phyloP scores from a whole-genome alignment of 768 basidiomycete species.

The Vararia minispora region DNA sequence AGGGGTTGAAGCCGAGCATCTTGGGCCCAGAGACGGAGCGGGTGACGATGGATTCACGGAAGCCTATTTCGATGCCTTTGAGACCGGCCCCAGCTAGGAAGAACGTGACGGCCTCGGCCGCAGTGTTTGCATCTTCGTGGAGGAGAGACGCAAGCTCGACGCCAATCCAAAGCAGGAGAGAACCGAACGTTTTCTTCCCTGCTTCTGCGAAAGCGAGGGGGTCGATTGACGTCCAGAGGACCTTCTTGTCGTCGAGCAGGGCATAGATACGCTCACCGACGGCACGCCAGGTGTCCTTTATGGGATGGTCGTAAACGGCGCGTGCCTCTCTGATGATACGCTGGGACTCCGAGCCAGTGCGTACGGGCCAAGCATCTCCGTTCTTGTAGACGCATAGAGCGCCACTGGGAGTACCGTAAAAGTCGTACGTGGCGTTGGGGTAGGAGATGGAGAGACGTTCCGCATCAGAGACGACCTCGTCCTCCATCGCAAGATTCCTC shows the following conservation, averaged over 20 bases:
- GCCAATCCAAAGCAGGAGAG: constrained; percentile 18
- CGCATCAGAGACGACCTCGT: too few relatives aligned
- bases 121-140: constrained; percentile 15
- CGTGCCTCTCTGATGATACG: too few relatives aligned
- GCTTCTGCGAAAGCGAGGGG: constrained; percentile 15
- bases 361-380: constrained; percentile 18
- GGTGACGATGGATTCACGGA: constrained; percentile 17
- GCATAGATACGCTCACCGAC: constrained; percentile 15
- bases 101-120: constrained; percentile 11
- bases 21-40: constrained; percentile 20
- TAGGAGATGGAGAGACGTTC: constrained; percentile 11
- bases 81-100: constrained; percentile 15
- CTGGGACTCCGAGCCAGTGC: too few relatives aligned
- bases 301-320: too few relatives aligned
- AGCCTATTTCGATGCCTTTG: constrained; percentile 18
- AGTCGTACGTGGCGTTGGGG: constrained; percentile 17
- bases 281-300: too few relatives aligned
- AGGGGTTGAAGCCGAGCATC: constrained; percentile 19
- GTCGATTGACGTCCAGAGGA: constrained; percentile 15
- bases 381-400: constrained; percentile 21
- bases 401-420: constrained; percentile 17
- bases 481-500: too few relatives aligned
- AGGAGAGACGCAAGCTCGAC: constrained; percentile 17
- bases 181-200: constrained; percentile 14
- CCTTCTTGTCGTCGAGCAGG: constrained; percentile 16